Base-by-base conservation (phyloP, 768 basidiomycete species). In the Amanita rimosa region DNA sequence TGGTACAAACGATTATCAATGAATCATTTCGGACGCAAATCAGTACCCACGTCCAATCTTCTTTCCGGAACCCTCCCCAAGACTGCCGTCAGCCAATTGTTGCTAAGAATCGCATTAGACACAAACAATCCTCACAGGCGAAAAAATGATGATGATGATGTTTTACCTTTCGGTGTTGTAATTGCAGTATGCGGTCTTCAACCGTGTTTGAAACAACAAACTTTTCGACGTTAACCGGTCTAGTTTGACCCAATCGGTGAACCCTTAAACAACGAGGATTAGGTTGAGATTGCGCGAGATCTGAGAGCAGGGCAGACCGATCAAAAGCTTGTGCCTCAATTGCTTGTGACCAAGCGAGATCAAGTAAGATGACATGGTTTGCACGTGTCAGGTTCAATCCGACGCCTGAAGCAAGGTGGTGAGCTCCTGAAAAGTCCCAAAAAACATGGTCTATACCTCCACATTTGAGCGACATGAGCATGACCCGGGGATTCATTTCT, bases 381-480 rank as follows among this genome's bases (percentile, higher is more conserved):
- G 78, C 80, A 9, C 80, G 69, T 29, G 76, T 79, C 4, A 83
- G 64, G 54, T 83, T 82, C 43, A 80, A 58, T n/a, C 74, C 73
- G 35, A 72, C 69, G 39, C 70, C 69, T 71, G 34, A 8, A 49
- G 48, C 8, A 6, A 40, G 3, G 48, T 40, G 44, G 47, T 43
- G 48, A 7, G 46, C 42, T 17, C 21, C 16, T 17, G 14, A 29
- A 3, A 6, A 9, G 13, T 3, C 38, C 5, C 14, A 34, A 44
- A 36, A 9, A 26, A 26, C 4, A 26, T n/a, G n/a, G 31, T 40
- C 42, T 60, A 17, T 53, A 68, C 80, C 81, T 40, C 81, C 80
- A 54, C 80, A 81, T 55, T 82, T 80, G 35, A 78, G 58, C 1
- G 74, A 76, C 75, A 81, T 77, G 33, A 83, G 61, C 77, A 83